Evolutionary conservation across 2,329 filamentous ascomycete species (phyloP), one percentile per base, ranked within the genome.

Genomic region (Verticillium klebahnii): DNA sequence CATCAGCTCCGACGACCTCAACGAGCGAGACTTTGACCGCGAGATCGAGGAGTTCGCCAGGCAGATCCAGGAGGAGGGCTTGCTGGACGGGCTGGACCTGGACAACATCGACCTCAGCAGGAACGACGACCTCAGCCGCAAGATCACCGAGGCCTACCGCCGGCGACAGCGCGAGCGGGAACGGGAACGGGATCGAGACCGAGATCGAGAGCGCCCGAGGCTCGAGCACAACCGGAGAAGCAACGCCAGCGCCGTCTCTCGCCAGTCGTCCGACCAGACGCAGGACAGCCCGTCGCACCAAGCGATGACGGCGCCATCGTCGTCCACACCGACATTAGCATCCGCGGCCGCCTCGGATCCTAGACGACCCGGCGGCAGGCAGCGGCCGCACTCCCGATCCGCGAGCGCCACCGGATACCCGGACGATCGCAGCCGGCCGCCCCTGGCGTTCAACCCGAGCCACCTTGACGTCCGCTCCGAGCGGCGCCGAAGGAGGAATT

Each of bases 41-140:
- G 93, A 97, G 72, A 96, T 97, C 63, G 85, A 95, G 67, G 92
- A 95, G 63, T 96, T 97, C 69, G 85, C 96, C 67, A 86, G 92
- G 54, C 92, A 96, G 71, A 97, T 96, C 63, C 84, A 93, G 67
- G 89, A 94, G 66, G 92, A 97, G 70, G 93, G 94, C 0, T 77
- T 97, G 23, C 76, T 97, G 37, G 92, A 97, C 69, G 93, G 92
- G 19, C 87, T 97, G 56, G 93, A 97, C 71, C 78, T 97, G 61
- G 91, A 95, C 69, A 93, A 93, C 66, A 87, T 97, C 60, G 93
- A 94, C 65, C 82, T 92, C 17, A 86, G 81, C 57, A 91, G 93
- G 69, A 92, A 97, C 71, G 93, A 97, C 69, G 92, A 96, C 70
- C 86, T 98, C 17, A 96, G 91, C 66, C 90, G 94, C 70, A 88